These are phyloP conservation scores for Plasmopara muralis DNA, from an alignment of 352 stramenopile species.

Conservation along the genomic window DNA sequence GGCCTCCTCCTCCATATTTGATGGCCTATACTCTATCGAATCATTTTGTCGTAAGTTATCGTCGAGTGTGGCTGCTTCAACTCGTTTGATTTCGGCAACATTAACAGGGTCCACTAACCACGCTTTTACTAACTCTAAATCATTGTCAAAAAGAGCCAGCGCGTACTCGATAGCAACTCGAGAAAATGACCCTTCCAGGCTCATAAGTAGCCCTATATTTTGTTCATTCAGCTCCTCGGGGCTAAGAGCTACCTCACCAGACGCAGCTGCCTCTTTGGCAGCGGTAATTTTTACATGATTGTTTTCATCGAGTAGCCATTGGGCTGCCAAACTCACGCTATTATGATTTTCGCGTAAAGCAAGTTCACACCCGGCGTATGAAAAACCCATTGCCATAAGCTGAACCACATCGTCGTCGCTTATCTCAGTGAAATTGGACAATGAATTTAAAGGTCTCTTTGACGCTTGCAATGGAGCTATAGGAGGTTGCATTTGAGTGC, in stretches of 20 bases:
- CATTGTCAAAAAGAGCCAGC: slow-evolving; percentile 53
- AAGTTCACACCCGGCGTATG: slow-evolving; percentile 69
- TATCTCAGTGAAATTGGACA: slow-evolving; percentile 27
- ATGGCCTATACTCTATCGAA: slow-evolving; percentile 8
- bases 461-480: slow-evolving; percentile 28
- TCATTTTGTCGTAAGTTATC: neutral
- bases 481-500: slow-evolving; percentile 32
- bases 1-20: slow-evolving; percentile 47
- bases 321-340: slow-evolving; percentile 62
- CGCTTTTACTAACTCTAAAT: slow-evolving; percentile 51
- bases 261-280: slow-evolving; percentile 47
- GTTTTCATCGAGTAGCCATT: slow-evolving; percentile 77
- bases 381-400: slow-evolving; percentile 86
- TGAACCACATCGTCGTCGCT: slow-evolving; percentile 81
- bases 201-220: slow-evolving; percentile 70
- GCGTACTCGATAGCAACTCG: slow-evolving; percentile 56
- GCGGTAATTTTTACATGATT: slow-evolving; percentile 68
- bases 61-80: slow-evolving; percentile 10
- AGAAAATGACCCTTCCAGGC: slow-evolving; percentile 40
- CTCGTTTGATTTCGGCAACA: slow-evolving; percentile 52
- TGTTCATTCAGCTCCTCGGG: slow-evolving; percentile 61
- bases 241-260: slow-evolving; percentile 43
- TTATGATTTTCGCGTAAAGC: slow-evolving; percentile 61
- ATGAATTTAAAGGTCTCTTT: slow-evolving; percentile 8
- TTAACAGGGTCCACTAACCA: slow-evolving; percentile 64